Evolutionary conservation across 106 monocot genomes (phyloP), one percentile per base, ranked within the genome.

Genomic region (Amphibolis antarctica): DNA sequence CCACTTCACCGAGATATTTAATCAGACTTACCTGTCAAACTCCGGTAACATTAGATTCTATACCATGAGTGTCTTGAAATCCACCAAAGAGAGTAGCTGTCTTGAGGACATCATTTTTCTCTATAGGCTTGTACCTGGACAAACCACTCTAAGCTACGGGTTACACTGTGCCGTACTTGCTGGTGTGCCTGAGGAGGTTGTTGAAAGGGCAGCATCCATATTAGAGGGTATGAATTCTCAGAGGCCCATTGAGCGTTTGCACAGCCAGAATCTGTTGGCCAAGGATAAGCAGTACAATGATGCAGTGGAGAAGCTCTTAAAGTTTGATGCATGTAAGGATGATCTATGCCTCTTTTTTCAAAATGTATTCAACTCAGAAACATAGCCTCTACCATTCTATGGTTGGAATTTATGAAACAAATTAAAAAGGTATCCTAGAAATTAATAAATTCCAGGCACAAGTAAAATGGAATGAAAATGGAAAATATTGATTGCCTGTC

Each of bases 1-100:
- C n/a, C 96, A 96, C 68, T 71, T 96, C 74, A 78, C 84, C 36
- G 89, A 96, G 76, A 89, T 96, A 60, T 86, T 96, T 63, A 82
- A 65, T 60, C 81, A 84, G 52, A 66, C 57, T 68, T 80, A 63
- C 64, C 61, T 96, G 67, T 61, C 65, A 23, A 61, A 90, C 86
- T 89, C 86, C 59, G 56, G 28, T 46, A 67, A 57, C 47, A 23
- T 18, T 49, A 47, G 42, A 1, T 82, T 80, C 50, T 86, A 83
- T 71, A 94, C 89, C 7, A 94, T 94, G 94, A 84, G 94, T 67
- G 73, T 89, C 18, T 61, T 94, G 81, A 80, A 67, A 77, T 83
- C 89, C 59, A 78, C 79, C 51, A 77, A 73, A 27, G 71, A 73
- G 21, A 59, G 55, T 24, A 10, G 46, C 28, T 63, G 68, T 65